These are phyloP conservation scores for Pythium volutum DNA, from an alignment of 352 stramenopile genomes.

Conservation along the genomic window DNA sequence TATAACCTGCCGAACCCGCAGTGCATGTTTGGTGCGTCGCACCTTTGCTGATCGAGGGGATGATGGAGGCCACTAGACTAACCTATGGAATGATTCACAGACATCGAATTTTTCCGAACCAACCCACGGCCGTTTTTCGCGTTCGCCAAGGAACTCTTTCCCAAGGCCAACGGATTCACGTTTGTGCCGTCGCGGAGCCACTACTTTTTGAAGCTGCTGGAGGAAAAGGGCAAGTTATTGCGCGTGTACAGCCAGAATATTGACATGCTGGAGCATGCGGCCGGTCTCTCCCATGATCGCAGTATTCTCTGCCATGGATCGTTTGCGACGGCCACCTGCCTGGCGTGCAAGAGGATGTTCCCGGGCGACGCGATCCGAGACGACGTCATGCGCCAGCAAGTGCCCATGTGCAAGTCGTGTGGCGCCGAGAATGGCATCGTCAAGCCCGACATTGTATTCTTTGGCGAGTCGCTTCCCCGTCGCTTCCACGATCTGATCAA, in stretches of 20 bases:
- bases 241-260: slow-evolving; percentile 98
- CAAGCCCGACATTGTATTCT: slow-evolving; percentile 99
- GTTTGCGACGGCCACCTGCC: slow-evolving; percentile 91
- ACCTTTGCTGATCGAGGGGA: background rate
- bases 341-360: slow-evolving; percentile 83
- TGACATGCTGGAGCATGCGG: slow-evolving; percentile 94
- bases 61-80: background rate
- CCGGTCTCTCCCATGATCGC: slow-evolving; percentile 89
- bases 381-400: slow-evolving; percentile 64
- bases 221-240: slow-evolving; percentile 91
- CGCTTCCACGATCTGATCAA: slow-evolving; percentile 89
- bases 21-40: slow-evolving; percentile 70
- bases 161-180: slow-evolving; percentile 75
- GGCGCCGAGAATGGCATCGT: slow-evolving; percentile 86
- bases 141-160: slow-evolving; percentile 91
- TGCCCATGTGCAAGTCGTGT: slow-evolving; percentile 82
- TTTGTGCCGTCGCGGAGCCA: slow-evolving; percentile 91
- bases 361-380: slow-evolving; percentile 84
- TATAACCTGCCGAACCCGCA: slow-evolving; percentile 84
- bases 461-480: slow-evolving; percentile 92
- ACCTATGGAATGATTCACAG: background rate
- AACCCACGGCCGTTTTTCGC: slow-evolving; percentile 97
- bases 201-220: slow-evolving; percentile 93
- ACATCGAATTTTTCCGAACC: slow-evolving; percentile 96
- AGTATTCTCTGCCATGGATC: slow-evolving; percentile 95